Evolutionary conservation across 2,329 filamentous ascomycete species (phyloP).

Genomic region (Xylaria hypoxylon): DNA sequence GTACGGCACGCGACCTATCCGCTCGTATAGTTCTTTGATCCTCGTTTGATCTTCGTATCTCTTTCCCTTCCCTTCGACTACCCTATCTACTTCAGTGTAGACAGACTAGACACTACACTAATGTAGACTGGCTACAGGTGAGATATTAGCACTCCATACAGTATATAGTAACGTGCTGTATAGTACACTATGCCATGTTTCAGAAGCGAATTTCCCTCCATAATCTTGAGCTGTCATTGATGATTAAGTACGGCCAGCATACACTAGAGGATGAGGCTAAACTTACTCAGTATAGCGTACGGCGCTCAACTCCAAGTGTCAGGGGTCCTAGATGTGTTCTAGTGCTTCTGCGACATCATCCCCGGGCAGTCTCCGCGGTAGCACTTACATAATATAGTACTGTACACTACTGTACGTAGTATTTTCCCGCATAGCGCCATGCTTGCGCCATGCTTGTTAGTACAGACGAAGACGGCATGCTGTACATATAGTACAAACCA

Average conservation of each 20-base stretch:
- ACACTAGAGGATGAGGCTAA: no score
- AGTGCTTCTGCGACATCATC: slow-evolving; percentile 19
- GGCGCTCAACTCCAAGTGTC: slow-evolving; percentile 22
- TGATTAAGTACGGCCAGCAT: no score
- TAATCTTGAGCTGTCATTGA: slow-evolving; percentile 20
- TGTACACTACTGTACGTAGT: no score
- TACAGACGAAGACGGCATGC: neutral
- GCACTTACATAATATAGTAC: slow-evolving; percentile 17
- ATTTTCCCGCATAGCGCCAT: neutral
- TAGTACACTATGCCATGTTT: slow-evolving; percentile 15
- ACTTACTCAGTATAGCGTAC: no score
- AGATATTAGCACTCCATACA: slow-evolving; percentile 4
- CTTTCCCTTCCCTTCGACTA: neutral
- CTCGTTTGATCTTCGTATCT: slow-evolving; percentile 11
- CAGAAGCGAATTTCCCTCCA: slow-evolving; percentile 15
- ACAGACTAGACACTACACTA: no score
- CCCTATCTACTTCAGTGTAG: neutral
- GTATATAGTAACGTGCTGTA: neutral
- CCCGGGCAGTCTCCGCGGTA: slow-evolving; percentile 7
- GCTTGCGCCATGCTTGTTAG: no score
- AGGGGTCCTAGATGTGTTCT: slow-evolving; percentile 25
- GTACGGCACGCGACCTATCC: no score
- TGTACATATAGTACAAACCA: neutral
- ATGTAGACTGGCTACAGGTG: neutral
- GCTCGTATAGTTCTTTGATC: slow-evolving; percentile 21